Base-by-base conservation (phyloP, 345 rosid genomes). In the Trapa incisa region DNA sequence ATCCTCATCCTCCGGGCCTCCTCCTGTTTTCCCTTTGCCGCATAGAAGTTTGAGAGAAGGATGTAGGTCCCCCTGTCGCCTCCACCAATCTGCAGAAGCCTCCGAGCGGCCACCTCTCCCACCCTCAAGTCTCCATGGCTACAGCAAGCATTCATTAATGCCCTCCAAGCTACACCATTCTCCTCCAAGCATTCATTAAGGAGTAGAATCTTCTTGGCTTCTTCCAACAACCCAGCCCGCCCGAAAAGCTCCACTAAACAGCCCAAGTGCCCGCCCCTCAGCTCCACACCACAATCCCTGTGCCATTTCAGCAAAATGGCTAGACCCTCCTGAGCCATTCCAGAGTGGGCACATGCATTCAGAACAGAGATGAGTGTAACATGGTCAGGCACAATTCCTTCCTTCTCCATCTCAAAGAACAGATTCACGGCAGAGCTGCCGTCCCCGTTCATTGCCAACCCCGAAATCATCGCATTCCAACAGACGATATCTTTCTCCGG, bases 21-120 rank as follows among this genome's bases (percentile, higher is more conserved):
- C 22, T 65, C 65, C 13, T 73, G 76, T 53, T 73, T 69, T 9
- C 17, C 69, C 0, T 48, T 53, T 2, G 65, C 72, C 10, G 76
- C 76, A 58, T 73, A 73, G 45, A 73, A 64, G 32, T 68, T 73
- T 3, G 76, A 73, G 16, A 73, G 66, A 29, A 73, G 76, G 61
- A 73, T 35, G 17, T 68, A 73, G 50, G 72, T 72, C 39, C 76
- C 72, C 29, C 72, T 73, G 43, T 73, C 69, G 36, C 60, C 60
- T 47, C 68, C 76, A 22, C 68, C 76, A 22, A 68, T 53, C 57
- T 65, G 60, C 58, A 69, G 43, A 32, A 73, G 72, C 66, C 68
- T 73, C 65, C 69, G 45, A 2, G 76, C 72, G 58, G 72, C 76
- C 58, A 73, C 35, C 68, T 68, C 76, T 10, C 72, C 76, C 36